Percentiles rank a stretch among this genome's conserved stretches.
These are phyloP conservation scores for Candolleomyces aberdarensis DNA, from an alignment of 768 basidiomycete species.

Conservation along the genomic window DNA sequence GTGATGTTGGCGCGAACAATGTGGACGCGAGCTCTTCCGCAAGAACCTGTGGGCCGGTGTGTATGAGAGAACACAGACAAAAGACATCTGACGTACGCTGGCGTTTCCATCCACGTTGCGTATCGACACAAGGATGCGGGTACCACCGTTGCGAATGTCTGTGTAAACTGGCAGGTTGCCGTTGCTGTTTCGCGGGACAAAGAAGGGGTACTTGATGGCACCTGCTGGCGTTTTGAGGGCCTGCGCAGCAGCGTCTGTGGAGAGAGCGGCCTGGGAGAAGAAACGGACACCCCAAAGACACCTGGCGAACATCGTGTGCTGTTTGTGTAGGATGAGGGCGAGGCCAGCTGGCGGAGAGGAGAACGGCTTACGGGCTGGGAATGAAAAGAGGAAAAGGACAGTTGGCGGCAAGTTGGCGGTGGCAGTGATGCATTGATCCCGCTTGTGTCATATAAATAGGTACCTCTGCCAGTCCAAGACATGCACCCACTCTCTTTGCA, in stretches of 20 bases:
- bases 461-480: slow-evolving; percentile 17
- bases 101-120: slow-evolving; percentile 67
- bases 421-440: background rate
- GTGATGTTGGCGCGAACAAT: slow-evolving; percentile 46
- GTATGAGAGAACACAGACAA: slow-evolving; percentile 3
- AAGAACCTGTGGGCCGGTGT: slow-evolving; percentile 42
- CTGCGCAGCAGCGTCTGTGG: slow-evolving; percentile 13
- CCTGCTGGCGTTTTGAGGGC: slow-evolving; percentile 7
- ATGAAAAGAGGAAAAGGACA: background rate
- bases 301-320: background rate
- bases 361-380: background rate
- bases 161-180: slow-evolving; percentile 75
- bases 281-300: background rate
- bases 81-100: slow-evolving; percentile 38
- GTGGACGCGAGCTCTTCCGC: slow-evolving; percentile 51
- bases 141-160: slow-evolving; percentile 65
- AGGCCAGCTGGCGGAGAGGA: background rate
- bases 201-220: slow-evolving; percentile 36
- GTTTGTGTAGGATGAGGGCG: background rate
- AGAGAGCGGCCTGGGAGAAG: slow-evolving; percentile 14
- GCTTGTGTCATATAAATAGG: slow-evolving; percentile 10
- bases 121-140: slow-evolving; percentile 54
- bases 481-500: slow-evolving; percentile 22
- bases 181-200: slow-evolving; percentile 61
- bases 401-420: background rate